Evolutionary conservation across 2,329 filamentous ascomycete species (phyloP).

Genomic region (Trichoderma lentiforme): DNA sequence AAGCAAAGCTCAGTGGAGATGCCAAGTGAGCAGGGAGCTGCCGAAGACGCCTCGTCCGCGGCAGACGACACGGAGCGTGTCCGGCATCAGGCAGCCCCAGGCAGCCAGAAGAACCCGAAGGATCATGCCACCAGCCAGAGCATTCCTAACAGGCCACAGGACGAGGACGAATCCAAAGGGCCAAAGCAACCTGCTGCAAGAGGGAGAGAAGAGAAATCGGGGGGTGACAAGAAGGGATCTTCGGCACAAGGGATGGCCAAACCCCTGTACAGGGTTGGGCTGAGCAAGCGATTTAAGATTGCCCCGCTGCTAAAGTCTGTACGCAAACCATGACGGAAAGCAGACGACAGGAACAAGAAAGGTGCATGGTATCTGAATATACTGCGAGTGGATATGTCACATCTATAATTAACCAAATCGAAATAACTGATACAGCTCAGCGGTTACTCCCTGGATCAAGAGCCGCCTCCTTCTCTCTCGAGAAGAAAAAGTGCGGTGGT

Average conservation of each 20-base stretch:
- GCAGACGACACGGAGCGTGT: background rate
- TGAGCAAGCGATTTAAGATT: slow-evolving; percentile 50
- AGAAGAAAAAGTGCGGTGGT: background rate
- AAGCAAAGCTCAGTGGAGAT: background rate
- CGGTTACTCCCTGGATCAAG: background rate
- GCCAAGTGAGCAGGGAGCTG: background rate
- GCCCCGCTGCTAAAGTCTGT: slow-evolving; percentile 50
- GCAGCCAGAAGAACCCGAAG: background rate
- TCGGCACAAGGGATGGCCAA: slow-evolving; percentile 29
- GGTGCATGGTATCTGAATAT: background rate
- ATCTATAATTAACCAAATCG: background rate
- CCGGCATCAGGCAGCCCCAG: background rate
- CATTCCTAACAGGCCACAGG: background rate
- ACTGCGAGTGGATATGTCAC: background rate
- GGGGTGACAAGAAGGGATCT: slow-evolving; percentile 17
- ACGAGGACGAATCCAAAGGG: background rate
- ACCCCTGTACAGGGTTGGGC: slow-evolving; percentile 48
- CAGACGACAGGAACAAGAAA: background rate
- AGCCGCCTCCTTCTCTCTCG: background rate
- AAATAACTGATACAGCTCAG: background rate
- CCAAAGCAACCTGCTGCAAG: background rate
- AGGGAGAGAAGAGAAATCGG: slow-evolving; percentile 9
- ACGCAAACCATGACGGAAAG: slow-evolving; percentile 35
- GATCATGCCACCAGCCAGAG: background rate
- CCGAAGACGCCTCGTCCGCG: background rate